Percentiles rank a stretch among this genome's conserved stretches.
phyloP scores from a whole-genome alignment of 805 yeast genomes.

The Kodamaea lidongshanica region DNA sequence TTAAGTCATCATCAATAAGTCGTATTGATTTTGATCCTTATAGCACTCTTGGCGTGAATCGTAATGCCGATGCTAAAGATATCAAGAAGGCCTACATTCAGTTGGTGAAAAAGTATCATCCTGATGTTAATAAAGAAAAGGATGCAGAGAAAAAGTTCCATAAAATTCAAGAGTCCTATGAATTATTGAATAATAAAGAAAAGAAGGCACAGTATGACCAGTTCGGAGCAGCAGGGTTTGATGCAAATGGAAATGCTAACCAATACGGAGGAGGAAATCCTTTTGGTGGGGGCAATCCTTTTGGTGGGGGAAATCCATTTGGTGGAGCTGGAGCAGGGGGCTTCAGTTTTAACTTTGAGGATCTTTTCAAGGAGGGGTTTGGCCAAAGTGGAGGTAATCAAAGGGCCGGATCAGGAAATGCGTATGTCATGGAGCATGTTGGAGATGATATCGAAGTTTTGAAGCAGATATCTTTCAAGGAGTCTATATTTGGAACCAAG shows the following conservation, averaged over 20 bases:
- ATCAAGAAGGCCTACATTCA: conserved; percentile 93
- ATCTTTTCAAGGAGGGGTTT: conserved; percentile 45
- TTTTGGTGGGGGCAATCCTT: conserved; percentile 45
- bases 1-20: conserved; percentile 1
- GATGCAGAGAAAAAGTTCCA: conserved; percentile 88
- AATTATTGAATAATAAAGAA: conserved; percentile 75
- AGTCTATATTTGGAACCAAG: conserved; percentile 76
- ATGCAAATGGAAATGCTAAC: conserved; percentile 47
- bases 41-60: conserved; percentile 69
- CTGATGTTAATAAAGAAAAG: conserved; percentile 89
- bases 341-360: conserved; percentile 43
- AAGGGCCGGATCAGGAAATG: conserved; percentile 35
- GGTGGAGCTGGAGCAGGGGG: conserved; percentile 41
- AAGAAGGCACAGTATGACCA: conserved; percentile 89
- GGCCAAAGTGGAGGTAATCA: conserved; percentile 28
- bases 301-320: conserved; percentile 36
- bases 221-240: conserved; percentile 84
- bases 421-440: conserved; percentile 70
- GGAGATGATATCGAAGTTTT: conserved; percentile 86
- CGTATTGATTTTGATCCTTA: conserved; percentile 66
- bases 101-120: conserved; percentile 90
- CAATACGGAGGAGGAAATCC: conserved; percentile 41
- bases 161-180: conserved; percentile 90
- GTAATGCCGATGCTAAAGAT: conserved; percentile 66
- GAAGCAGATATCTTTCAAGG: conserved; percentile 72